Conservation (phyloP, 768 basidiomycete species). For the Rhodotorula sphaerocarpa region DNA sequence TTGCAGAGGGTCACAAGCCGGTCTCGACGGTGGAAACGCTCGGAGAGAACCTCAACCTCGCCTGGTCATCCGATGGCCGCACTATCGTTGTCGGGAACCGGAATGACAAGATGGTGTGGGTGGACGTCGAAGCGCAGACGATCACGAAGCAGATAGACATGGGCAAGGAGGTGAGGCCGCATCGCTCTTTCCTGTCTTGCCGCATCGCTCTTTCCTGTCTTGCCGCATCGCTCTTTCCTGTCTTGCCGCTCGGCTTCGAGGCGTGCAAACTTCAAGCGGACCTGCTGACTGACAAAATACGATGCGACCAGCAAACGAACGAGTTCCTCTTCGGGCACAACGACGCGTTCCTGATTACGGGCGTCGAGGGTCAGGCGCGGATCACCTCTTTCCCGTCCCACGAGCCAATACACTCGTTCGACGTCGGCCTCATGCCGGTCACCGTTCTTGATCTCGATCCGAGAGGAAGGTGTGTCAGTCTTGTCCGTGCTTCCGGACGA, state of each 20-base stretch:
- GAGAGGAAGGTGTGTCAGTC: slow-evolving; percentile 26
- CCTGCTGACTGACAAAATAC: background rate
- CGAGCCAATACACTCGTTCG: slow-evolving; percentile 18
- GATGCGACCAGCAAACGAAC: slow-evolving; percentile 24
- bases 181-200: background rate
- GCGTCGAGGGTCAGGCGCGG: slow-evolving; percentile 12
- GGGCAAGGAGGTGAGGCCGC: slow-evolving; percentile 17
- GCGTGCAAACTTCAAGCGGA: too few relatives aligned
- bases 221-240: too few relatives aligned
- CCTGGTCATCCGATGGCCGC: slow-evolving; percentile 36
- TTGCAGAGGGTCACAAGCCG: slow-evolving; percentile 32
- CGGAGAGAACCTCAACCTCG: slow-evolving; percentile 36
- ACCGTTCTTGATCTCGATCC: slow-evolving; percentile 35
- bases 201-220: too few relatives aligned
- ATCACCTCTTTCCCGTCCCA: slow-evolving; percentile 28
- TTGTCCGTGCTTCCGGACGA: background rate
- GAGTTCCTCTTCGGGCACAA: slow-evolving; percentile 36
- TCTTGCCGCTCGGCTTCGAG: too few relatives aligned
- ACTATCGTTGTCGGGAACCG: slow-evolving; percentile 31
- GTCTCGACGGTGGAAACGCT: slow-evolving; percentile 27
- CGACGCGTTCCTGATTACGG: slow-evolving; percentile 29
- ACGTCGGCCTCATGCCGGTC: slow-evolving; percentile 11
- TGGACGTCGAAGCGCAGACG: slow-evolving; percentile 28
- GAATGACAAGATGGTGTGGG: slow-evolving; percentile 22
- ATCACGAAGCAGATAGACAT: slow-evolving; percentile 15